These are phyloP conservation scores for Malus hybrid DNA, from an alignment of 331 rosid genomes.

Conservation along the genomic window DNA sequence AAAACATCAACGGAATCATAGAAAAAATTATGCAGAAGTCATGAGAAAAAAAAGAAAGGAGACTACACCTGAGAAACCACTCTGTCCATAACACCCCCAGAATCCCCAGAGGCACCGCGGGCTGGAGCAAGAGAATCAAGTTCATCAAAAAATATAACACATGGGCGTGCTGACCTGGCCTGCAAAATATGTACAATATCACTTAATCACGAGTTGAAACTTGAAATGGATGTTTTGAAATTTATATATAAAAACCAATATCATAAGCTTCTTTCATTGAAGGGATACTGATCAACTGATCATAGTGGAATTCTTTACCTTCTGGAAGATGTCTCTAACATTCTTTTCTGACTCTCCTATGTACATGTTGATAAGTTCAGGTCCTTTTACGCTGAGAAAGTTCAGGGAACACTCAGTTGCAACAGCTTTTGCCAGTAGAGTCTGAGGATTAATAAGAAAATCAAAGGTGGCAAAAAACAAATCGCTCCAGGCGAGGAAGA, in stretches of 20 bases:
- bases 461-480: background rate
- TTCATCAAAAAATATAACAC: conserved; percentile 96
- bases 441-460: conserved; percentile 36
- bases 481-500: background rate
- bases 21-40: background rate
- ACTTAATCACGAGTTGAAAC: conserved; percentile 4
- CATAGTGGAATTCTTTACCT: conserved; percentile 40
- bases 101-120: conserved; percentile 97
- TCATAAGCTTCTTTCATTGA: background rate
- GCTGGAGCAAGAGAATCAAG: conserved; percentile 99
- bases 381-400: conserved; percentile 96
- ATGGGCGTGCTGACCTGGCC: conserved; percentile 97
- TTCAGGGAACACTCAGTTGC: conserved; percentile 96
- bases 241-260: background rate
- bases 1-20: conserved; percentile 3
- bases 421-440: conserved; percentile 94
- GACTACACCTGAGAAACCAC: conserved; percentile 90
- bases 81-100: conserved; percentile 98
- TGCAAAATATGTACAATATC: conserved; percentile 26
- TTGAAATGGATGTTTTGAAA: conserved; percentile 18
- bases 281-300: conserved; percentile 8
- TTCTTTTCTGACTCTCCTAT: conserved; percentile 98
- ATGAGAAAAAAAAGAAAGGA: background rate
- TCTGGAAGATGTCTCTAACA: conserved; percentile 81
- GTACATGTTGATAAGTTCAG: conserved; percentile 95